These are phyloP conservation scores for Phlebopus sp. DNA, from an alignment of 1,284 basidiomycete genomes.

Conservation along the genomic window DNA sequence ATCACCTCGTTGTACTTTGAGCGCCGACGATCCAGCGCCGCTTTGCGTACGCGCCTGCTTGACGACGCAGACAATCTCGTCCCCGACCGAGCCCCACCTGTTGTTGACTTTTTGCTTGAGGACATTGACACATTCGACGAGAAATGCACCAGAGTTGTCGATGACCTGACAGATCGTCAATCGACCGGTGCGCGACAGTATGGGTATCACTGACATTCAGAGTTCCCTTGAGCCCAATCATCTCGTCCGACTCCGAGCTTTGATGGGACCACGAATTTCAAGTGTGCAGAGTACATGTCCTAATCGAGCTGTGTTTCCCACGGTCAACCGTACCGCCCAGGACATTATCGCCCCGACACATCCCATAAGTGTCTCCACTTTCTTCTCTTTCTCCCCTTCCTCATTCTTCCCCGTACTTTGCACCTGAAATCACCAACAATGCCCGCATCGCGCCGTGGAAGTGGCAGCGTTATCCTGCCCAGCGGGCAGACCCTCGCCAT, in stretches of 20 bases:
- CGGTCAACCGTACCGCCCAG: neutral
- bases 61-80: slow-evolving; percentile 97
- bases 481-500: slow-evolving; percentile 74
- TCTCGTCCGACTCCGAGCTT: slow-evolving; percentile 34
- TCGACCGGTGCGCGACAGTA: neutral
- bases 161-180: slow-evolving; percentile 62
- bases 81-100: slow-evolving; percentile 80
- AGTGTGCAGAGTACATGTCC: neutral
- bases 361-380: slow-evolving; percentile 3
- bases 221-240: slow-evolving; percentile 93
- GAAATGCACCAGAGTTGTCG: slow-evolving; percentile 96
- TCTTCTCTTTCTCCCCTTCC: slow-evolving; percentile 18
- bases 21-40: slow-evolving; percentile 56
- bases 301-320: slow-evolving; percentile 8
- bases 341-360: neutral
- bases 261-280: neutral
- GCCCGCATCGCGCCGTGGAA: slow-evolving; percentile 70
- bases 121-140: slow-evolving; percentile 97
- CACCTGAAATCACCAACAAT: slow-evolving; percentile 33
- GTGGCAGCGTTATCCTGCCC: slow-evolving; percentile 68
- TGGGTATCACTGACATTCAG: slow-evolving; percentile 65
- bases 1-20: slow-evolving; percentile 90
- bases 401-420: slow-evolving; percentile 1
- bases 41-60: slow-evolving; percentile 88
- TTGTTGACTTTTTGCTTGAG: slow-evolving; percentile 94